phyloP scores from a whole-genome alignment of 1,284 basidiomycete genomes.

The Inonotus obliquus region DNA sequence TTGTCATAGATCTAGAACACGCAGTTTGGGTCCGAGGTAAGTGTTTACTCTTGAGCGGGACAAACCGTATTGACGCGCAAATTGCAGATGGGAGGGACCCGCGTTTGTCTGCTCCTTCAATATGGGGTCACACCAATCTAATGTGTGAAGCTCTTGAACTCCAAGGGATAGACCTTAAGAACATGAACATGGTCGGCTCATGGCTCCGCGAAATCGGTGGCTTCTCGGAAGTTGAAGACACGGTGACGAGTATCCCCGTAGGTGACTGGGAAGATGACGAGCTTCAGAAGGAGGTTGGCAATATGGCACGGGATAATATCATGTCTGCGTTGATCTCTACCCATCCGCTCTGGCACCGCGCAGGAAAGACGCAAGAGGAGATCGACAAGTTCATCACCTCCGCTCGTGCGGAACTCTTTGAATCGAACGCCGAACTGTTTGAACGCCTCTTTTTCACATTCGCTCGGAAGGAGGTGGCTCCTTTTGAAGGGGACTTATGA shows the following conservation, averaged over 20 bases:
- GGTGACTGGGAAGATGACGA: constrained; percentile 18
- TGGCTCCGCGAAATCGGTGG: constrained; percentile 16
- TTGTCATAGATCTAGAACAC: constrained; percentile 15
- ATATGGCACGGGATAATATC: constrained; percentile 18
- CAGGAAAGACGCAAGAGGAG: constrained; percentile 12
- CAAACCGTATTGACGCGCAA: not conserved
- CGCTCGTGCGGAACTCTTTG: constrained; percentile 14
- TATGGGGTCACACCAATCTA: constrained; percentile 2
- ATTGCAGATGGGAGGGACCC: constrained; percentile 12
- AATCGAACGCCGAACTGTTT: constrained; percentile 6
- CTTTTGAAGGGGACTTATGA: constrained; percentile 4
- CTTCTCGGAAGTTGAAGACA: constrained; percentile 15
- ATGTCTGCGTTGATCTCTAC: constrained; percentile 12
- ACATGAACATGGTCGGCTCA: constrained; percentile 9
- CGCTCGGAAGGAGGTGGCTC: constrained; percentile 12
- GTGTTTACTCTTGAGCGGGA: not conserved
- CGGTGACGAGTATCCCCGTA: constrained; percentile 14
- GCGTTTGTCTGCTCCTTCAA: not conserved
- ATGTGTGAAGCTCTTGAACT: not conserved
- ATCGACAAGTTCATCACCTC: constrained; percentile 7
- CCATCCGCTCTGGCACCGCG: constrained; percentile 11
- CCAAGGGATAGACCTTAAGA: constrained; percentile 11
- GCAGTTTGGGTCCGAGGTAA: constrained; percentile 8
- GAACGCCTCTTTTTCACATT: constrained; percentile 15
- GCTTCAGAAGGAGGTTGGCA: constrained; percentile 17